Percentiles rank a stretch among this genome's conserved stretches.
phyloP scores from a whole-genome alignment of 2,329 filamentous ascomycete species.

The Thelonectria rubi region DNA sequence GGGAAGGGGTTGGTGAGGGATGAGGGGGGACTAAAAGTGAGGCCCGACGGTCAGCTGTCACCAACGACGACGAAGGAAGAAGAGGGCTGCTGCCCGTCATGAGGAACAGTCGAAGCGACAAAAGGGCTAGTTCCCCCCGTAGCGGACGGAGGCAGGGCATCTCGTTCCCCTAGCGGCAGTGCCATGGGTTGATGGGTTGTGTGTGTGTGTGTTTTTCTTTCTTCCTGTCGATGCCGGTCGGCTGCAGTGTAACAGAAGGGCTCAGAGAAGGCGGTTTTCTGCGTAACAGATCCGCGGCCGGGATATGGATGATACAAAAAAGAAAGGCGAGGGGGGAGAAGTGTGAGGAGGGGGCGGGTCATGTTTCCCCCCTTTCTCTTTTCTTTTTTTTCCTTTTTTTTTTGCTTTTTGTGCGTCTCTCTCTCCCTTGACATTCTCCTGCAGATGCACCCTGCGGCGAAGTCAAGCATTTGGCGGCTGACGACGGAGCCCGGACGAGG shows the following conservation, averaged over 20 bases:
- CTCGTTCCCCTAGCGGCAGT: background rate
- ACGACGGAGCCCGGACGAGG: too few relatives aligned
- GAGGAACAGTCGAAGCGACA: background rate
- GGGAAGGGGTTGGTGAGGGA: background rate
- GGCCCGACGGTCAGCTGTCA: background rate
- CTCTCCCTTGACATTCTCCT: background rate
- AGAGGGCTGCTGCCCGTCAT: too few relatives aligned
- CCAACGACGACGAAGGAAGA: too few relatives aligned
- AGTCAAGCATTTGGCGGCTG: too few relatives aligned
- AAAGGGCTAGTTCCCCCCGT: background rate
- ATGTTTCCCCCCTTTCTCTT: too few relatives aligned
- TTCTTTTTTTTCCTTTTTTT: slow-evolving; percentile 6
- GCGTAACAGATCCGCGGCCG: slow-evolving; percentile 37
- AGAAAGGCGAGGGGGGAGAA: slow-evolving; percentile 9
- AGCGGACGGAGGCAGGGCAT: background rate
- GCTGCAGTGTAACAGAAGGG: slow-evolving; percentile 37
- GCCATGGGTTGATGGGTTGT: too few relatives aligned
- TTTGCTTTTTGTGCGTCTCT: background rate
- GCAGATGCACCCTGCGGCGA: too few relatives aligned
- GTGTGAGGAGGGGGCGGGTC: too few relatives aligned
- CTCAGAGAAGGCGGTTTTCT: slow-evolving; percentile 19
- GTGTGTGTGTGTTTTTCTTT: too few relatives aligned
- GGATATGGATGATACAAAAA: slow-evolving; percentile 33
- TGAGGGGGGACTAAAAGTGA: too few relatives aligned
- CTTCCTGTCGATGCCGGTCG: background rate